Conservation (phyloP, 805 yeast genomes). For the Starmerella gropengiesseri region DNA sequence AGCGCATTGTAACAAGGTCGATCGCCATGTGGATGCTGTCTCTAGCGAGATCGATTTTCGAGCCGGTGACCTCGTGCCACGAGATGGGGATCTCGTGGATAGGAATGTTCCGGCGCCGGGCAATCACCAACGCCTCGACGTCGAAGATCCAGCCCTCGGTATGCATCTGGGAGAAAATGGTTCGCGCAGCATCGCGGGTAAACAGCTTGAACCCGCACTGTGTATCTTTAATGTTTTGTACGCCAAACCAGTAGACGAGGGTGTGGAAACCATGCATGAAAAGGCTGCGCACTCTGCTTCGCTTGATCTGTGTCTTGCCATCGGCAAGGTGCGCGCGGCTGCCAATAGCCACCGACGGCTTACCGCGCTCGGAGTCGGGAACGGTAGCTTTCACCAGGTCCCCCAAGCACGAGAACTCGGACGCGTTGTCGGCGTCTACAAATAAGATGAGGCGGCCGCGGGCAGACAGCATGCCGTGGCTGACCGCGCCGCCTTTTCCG, state of each 20-base stretch:
- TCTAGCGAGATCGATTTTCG: constrained; percentile 82
- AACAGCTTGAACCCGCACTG: constrained; percentile 97
- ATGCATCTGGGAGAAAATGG: constrained; percentile 80
- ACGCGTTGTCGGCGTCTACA: constrained; percentile 98
- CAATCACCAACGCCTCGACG: constrained; percentile 79
- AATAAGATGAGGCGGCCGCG: constrained; percentile 68
- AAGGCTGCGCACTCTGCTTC: constrained; percentile 78
- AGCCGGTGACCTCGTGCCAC: constrained; percentile 96
- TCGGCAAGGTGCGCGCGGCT: constrained; percentile 94
- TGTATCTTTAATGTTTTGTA: constrained; percentile 76
- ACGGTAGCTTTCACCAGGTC: constrained; percentile 39
- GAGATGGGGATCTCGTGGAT: constrained; percentile 74
- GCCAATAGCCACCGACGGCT: constrained; percentile 68
- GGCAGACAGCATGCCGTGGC: constrained; percentile 73
- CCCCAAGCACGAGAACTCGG: constrained; percentile 57
- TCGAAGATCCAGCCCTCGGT: constrained; percentile 98
- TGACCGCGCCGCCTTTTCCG: constrained; percentile 95
- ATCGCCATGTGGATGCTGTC: constrained; percentile 90
- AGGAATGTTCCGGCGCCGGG: constrained; percentile 54
- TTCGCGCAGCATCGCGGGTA: constrained; percentile 51
- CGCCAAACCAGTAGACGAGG: constrained; percentile 78
- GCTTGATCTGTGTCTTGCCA: constrained; percentile 91
- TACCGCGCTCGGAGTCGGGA: neutral
- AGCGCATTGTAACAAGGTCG: constrained; percentile 78
- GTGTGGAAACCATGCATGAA: constrained; percentile 88